These are phyloP conservation scores for Trypanosoma conorhini DNA, from an alignment of 208 protist species.

Conservation along the genomic window DNA sequence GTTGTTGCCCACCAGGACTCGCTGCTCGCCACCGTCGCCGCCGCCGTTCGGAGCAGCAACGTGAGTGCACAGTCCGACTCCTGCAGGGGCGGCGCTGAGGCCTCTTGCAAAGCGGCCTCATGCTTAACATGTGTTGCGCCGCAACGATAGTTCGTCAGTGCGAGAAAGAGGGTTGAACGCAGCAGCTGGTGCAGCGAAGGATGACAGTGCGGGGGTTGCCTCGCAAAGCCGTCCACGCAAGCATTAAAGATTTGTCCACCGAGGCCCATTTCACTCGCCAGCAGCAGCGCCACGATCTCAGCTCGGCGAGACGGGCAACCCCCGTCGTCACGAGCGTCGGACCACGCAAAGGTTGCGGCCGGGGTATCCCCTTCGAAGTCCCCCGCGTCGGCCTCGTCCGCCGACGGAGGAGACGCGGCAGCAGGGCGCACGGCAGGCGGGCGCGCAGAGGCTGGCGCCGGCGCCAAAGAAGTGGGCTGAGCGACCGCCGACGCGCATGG, in stretches of 20 bases:
- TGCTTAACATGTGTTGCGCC: background rate
- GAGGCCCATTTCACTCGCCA: conserved; percentile 2
- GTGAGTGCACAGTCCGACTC: background rate
- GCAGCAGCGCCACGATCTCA: conserved; percentile 1
- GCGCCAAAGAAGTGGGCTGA: background rate
- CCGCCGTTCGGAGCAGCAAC: background rate
- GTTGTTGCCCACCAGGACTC: conserved; percentile 6
- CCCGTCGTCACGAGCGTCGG: background rate
- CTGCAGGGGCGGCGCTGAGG: no score
- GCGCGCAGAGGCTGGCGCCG: background rate
- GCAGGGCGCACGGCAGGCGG: no score
- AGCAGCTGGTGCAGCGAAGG: background rate
- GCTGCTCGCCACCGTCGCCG: background rate
- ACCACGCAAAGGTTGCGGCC: background rate
- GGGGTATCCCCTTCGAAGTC: background rate
- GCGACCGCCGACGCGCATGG: background rate
- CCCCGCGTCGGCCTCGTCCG: background rate
- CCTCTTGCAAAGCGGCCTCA: background rate
- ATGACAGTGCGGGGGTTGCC: background rate
- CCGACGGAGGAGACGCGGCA: no score
- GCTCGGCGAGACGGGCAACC: no score
- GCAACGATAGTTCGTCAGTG: conserved; percentile 8
- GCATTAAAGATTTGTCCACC: conserved; percentile 4
- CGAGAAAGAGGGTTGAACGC: background rate
- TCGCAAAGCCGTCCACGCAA: conserved; percentile 1